Evolutionary conservation across 2,329 filamentous ascomycete genomes (phyloP).

Genomic region (Bipolaris cookei): DNA sequence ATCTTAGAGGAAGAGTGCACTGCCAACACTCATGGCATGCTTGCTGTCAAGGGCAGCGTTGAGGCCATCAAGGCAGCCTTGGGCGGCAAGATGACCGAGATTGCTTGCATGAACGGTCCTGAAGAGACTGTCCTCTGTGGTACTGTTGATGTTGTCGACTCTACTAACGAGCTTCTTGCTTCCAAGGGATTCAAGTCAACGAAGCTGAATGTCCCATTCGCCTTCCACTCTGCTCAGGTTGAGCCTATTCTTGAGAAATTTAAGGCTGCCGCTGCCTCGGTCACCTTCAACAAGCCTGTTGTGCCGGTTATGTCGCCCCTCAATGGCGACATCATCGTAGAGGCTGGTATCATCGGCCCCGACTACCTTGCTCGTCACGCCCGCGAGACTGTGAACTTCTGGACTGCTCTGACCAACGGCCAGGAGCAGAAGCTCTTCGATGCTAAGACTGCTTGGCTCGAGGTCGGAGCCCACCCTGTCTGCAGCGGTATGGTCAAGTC

Average conservation of each 20-base stretch:
- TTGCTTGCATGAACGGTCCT: conserved; percentile 78
- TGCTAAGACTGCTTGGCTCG: conserved; percentile 72
- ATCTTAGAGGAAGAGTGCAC: conserved; percentile 70
- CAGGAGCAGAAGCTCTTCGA: conserved; percentile 65
- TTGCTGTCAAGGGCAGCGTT: conserved; percentile 61
- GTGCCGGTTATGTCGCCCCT: conserved; percentile 73
- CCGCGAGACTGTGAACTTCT: conserved; percentile 73
- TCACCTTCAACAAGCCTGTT: conserved; percentile 63
- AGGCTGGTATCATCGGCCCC: conserved; percentile 63
- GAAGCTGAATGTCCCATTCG: conserved; percentile 69
- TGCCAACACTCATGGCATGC: conserved; percentile 70
- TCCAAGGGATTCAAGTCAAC: conserved; percentile 64
- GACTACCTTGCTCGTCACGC: conserved; percentile 70
- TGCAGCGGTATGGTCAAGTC: conserved; percentile 72
- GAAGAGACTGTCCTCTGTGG: conserved; percentile 76
- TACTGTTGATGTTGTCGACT: conserved; percentile 64
- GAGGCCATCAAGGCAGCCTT: conserved; percentile 62
- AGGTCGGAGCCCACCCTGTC: conserved; percentile 76
- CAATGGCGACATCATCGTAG: conserved; percentile 64
- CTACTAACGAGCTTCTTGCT: conserved; percentile 58
- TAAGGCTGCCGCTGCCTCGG: conserved; percentile 60
- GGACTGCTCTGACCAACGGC: conserved; percentile 65
- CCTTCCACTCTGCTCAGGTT: conserved; percentile 71
- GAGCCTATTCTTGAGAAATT: conserved; percentile 68
- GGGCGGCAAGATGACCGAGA: conserved; percentile 58